These are phyloP conservation scores for Cladophialophora psammophila DNA, from an alignment of 2,329 filamentous ascomycete genomes.

Conservation along the genomic window DNA sequence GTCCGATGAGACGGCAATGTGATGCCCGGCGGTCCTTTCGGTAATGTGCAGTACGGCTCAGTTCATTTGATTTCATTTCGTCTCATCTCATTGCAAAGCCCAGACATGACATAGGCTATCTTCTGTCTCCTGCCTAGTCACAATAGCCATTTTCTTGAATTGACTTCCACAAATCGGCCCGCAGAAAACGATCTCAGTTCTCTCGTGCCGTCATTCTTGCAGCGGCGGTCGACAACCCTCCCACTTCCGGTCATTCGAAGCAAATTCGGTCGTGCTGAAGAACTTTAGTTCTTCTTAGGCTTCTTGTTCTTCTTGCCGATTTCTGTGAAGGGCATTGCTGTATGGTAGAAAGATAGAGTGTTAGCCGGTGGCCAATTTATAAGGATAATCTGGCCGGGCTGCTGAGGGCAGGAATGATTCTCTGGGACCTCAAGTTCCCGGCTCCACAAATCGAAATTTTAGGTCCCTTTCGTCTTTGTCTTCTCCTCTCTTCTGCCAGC, in stretches of 20 bases:
- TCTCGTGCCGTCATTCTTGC: neutral
- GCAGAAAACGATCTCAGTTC: neutral
- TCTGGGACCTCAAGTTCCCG: neutral
- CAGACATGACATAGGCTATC: neutral
- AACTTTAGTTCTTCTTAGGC: constrained; percentile 39
- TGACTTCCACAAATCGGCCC: neutral
- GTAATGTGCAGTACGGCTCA: neutral
- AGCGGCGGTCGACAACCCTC: neutral
- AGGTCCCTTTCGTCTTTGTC: neutral
- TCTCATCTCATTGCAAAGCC: neutral
- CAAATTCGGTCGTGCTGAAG: neutral
- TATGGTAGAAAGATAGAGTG: constrained; percentile 20
- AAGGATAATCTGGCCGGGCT: neutral
- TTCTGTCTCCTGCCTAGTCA: neutral
- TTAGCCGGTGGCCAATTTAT: neutral
- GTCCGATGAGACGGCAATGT: neutral
- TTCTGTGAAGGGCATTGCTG: constrained; percentile 40
- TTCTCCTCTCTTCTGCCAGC: neutral
- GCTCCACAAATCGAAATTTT: neutral
- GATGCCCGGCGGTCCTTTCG: neutral
- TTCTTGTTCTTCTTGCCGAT: constrained; percentile 43
- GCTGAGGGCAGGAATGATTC: neutral
- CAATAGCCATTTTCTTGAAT: neutral
- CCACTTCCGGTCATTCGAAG: neutral
- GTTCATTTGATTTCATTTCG: neutral